Conservation (phyloP, 352 stramenopile genomes). For the Poterioochromonas sp. region DNA sequence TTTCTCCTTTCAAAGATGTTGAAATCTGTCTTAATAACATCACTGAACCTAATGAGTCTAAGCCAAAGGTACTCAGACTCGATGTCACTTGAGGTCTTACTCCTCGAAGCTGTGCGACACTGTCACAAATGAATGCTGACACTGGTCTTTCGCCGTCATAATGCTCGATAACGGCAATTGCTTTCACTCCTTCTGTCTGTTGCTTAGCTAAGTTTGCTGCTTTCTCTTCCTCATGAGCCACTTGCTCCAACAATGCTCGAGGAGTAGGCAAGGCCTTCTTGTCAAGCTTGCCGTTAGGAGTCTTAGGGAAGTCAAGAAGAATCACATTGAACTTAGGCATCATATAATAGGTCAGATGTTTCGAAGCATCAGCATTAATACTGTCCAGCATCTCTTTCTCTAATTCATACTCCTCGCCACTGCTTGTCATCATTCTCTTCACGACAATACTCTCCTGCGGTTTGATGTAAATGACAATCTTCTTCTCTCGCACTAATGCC, state of each 20-base stretch:
- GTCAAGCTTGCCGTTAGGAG: constrained; percentile 21
- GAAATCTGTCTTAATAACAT: constrained; percentile 3
- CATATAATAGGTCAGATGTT: constrained; percentile 12
- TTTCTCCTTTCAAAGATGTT: neutral
- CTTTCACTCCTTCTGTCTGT: neutral
- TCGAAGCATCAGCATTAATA: neutral
- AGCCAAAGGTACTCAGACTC: neutral
- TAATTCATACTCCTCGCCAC: neutral
- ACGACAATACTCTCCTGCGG: neutral
- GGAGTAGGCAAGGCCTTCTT: neutral
- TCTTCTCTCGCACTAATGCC: neutral
- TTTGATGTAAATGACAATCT: neutral
- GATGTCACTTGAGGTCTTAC: neutral
- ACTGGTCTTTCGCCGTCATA: neutral
- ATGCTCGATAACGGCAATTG: neutral
- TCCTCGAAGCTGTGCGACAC: neutral
- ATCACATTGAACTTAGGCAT: constrained; percentile 19
- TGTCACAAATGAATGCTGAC: constrained; percentile 4
- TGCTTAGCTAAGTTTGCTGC: neutral
- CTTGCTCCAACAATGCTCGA: neutral
- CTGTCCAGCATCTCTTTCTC: neutral
- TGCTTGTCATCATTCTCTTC: too few relatives aligned
- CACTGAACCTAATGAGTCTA: constrained; percentile 15
- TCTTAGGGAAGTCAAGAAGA: neutral
- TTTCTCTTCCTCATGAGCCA: neutral